Conservation (phyloP, 768 basidiomycete genomes). For the Tulasnella sp. region DNA sequence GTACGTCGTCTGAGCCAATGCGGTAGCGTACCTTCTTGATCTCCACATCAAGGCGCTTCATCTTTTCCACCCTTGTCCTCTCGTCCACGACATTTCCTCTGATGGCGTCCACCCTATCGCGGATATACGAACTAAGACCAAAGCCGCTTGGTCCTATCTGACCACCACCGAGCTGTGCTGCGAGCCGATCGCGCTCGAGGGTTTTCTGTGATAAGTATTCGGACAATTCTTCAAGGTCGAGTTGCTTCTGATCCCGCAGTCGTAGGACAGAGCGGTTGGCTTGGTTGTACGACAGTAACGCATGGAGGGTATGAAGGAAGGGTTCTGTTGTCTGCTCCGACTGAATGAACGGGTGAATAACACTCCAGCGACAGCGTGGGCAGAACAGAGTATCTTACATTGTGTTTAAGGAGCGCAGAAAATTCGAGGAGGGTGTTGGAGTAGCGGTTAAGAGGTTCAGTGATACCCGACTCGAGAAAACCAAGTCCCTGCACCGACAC, state of each 20-base stretch:
- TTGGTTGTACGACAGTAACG: conserved; percentile 85
- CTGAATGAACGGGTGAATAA: neutral
- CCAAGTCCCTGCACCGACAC: conserved; percentile 94
- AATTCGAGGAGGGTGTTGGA: conserved; percentile 94
- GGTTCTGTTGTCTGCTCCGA: conserved; percentile 71
- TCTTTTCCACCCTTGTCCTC: conserved; percentile 82
- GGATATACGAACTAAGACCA: conserved; percentile 79
- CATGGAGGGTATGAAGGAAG: conserved; percentile 81
- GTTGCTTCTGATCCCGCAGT: conserved; percentile 94
- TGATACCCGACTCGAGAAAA: conserved; percentile 96
- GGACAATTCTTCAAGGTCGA: conserved; percentile 95
- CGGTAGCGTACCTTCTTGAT: conserved; percentile 74
- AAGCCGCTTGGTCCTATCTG: conserved; percentile 41
- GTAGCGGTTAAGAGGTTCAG: conserved; percentile 93
- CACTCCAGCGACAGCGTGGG: neutral
- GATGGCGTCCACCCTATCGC: conserved; percentile 84
- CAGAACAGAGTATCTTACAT: conserved; percentile 36
- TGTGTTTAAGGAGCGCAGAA: conserved; percentile 77
- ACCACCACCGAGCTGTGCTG: conserved; percentile 84
- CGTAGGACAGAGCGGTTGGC: conserved; percentile 90
- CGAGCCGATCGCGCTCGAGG: conserved; percentile 81
- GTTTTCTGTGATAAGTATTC: conserved; percentile 92
- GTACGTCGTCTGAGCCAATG: neutral
- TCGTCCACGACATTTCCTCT: conserved; percentile 84
- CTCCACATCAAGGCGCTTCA: conserved; percentile 82